Base-by-base conservation (phyloP, 2,329 filamentous ascomycete genomes). In the Fusarium nurragi region DNA sequence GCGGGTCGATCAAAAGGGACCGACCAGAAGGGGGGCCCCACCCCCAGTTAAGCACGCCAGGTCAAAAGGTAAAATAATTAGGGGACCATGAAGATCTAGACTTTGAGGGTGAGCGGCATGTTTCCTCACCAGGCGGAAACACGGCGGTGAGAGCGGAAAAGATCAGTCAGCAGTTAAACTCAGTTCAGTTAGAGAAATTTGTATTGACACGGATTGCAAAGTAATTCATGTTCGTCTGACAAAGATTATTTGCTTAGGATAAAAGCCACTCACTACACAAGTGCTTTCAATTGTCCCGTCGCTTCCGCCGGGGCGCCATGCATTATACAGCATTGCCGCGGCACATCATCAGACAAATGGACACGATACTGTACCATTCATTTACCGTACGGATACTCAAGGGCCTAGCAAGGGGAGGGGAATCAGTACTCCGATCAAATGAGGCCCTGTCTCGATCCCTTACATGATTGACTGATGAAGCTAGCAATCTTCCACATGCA, bases 11-110 rank as follows among this genome's bases (percentile, higher is more conserved):
- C 53, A 59, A 18, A 30, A 39, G 46, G 40, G 36, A 32, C 45
- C 57, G n/a, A n/a, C n/a, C n/a, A 44, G 44, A n/a, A 28, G 19
- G 16, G 16, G 16, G 38, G 22, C 47, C 44, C n/a, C 21, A 37
- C 37, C 21, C 37, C 41, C 18, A 50, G 56, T 38, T 53, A 48
- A 49, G 50, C 38, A 44, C 32, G 40, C 56, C 54, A 45, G 40
- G 16, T 34, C 16, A 34, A 34, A 34, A 45, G 49, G 14, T 21
- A 43, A 13, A 26, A 57, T 48, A 51, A 55, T 47, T 34, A 50
- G 26, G 46, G 51, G 53, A 49, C 63, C 58, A 52, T 57, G 38
- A 26, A 12, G 40, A 54, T 60, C 68, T 69, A 63, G 67, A 70
- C 50, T 54, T 39, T 49, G 37, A 34, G 38, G 25, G 12, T 16